Evolutionary conservation across 768 basidiomycete species (phyloP), one percentile per base, ranked within the genome.

Genomic region (Boletus insuetus): DNA sequence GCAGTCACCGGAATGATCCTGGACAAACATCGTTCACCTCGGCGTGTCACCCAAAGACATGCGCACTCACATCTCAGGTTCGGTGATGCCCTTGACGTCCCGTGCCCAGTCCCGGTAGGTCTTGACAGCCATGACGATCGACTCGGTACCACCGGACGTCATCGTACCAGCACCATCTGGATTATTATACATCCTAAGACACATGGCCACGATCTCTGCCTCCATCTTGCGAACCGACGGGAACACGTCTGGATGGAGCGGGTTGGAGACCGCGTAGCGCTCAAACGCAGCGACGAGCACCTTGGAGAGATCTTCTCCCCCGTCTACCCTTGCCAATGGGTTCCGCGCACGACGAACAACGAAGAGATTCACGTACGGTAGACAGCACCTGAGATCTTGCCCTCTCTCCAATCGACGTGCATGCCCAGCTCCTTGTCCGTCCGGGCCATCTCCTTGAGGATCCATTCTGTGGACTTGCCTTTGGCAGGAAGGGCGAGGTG

Each of bases 161-260:
- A 95, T 98, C 7, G 86, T 86, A 13, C 96, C 96, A 12, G 93
- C 91, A 16, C 93, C 93, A 46, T 81, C 74, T 1, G 93, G 89
- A 59, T 87, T 86, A 65, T 91, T 86, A 75, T 89, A 98, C 78
- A 95, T 77, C 54, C 81, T 80, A 45, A 96, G 77, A 57, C 86
- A 89, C 88, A 94, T 94, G 11, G 89, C 78, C 42, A 95, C 92
- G 26, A 95, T 82, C 65, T 98, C 95, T 16, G 94, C 91, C 65
- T 99, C 96, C 96, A 99, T 99, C 75, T 96, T 94, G 46, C 96
- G 81, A 12, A 97, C 74, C 0, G 91, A 87, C 1, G 95, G 95
- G 73, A 97, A 97, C 42, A 94, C 85, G 53, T 94, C 92, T 0
- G 96, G 93, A 64, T 98, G 94, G 11, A 98, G 77, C 3, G 94